Evolutionary conservation across 2,329 filamentous ascomycete genomes (phyloP).

Genomic region (Microascus cirrosus): DNA sequence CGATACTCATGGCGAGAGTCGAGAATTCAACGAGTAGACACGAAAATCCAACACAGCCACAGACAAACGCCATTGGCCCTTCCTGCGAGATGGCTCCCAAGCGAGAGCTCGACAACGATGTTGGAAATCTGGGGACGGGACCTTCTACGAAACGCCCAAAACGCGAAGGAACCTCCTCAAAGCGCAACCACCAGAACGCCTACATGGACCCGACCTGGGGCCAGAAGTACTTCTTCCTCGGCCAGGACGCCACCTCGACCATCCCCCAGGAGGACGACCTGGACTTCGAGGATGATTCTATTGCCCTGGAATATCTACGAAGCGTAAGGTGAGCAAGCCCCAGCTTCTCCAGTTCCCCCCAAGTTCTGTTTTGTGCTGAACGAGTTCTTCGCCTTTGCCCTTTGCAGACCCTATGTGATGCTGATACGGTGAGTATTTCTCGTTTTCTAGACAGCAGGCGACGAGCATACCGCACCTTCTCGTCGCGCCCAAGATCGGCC

Average conservation of each 20-base stretch:
- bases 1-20: no score
- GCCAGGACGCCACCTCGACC: conserved; percentile 37
- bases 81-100: background rate
- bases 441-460: conserved; percentile 56
- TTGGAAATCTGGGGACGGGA: background rate
- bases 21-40: no score
- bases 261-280: conserved; percentile 42
- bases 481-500: conserved; percentile 47
- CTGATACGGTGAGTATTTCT: conserved; percentile 38
- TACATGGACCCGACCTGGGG: conserved; percentile 55
- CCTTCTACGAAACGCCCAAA: conserved; percentile 10
- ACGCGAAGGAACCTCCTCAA: conserved; percentile 12
- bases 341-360: background rate
- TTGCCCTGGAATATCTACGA: conserved; percentile 63
- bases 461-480: conserved; percentile 60
- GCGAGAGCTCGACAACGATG: background rate
- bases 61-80: no score
- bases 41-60: no score
- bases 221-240: conserved; percentile 61
- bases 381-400: conserved; percentile 5
- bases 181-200: conserved; percentile 28
- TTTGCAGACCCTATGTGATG: conserved; percentile 10
- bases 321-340: conserved; percentile 38
- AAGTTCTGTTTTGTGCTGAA: conserved; percentile 1
- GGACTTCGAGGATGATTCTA: conserved; percentile 55